These are phyloP conservation scores for Apiotrichum domesticum DNA, from an alignment of 1,284 basidiomycete genomes.

Conservation along the genomic window DNA sequence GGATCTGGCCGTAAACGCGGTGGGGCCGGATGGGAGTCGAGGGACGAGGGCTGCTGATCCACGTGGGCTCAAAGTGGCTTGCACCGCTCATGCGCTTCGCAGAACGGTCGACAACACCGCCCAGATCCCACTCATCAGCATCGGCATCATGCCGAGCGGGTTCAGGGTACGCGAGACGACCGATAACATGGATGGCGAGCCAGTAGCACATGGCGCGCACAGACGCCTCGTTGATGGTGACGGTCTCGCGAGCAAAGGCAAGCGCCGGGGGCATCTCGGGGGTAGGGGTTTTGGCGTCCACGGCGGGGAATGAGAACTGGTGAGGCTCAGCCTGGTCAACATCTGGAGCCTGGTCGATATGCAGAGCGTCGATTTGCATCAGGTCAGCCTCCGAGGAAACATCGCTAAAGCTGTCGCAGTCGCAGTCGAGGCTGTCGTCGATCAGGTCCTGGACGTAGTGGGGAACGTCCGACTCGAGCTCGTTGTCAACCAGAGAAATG, in stretches of 20 bases:
- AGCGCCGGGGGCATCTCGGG: background rate
- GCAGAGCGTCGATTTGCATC: background rate
- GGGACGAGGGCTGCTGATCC: background rate
- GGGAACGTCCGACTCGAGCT: background rate
- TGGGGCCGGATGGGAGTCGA: background rate
- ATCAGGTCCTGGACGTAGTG: constrained; percentile 3
- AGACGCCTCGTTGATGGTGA: background rate
- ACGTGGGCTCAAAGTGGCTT: background rate
- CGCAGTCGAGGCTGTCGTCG: background rate
- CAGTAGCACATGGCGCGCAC: constrained; percentile 7
- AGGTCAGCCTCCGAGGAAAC: background rate
- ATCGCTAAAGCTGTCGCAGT: background rate
- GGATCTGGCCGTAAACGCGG: background rate
- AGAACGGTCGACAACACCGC: background rate
- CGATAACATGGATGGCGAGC: constrained; percentile 6
- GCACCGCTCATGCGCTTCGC: background rate
- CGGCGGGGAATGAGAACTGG: background rate
- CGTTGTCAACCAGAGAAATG: background rate
- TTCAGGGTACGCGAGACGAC: constrained; percentile 5
- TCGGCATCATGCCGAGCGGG: background rate
- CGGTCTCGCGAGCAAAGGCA: background rate
- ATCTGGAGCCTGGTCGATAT: background rate
- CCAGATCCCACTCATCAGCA: constrained; percentile 2
- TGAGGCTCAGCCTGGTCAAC: background rate
- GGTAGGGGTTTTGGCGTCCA: background rate